These are phyloP conservation scores for Ascocoryne sarcoides DNA, from an alignment of 2,329 filamentous ascomycete genomes.

Conservation along the genomic window DNA sequence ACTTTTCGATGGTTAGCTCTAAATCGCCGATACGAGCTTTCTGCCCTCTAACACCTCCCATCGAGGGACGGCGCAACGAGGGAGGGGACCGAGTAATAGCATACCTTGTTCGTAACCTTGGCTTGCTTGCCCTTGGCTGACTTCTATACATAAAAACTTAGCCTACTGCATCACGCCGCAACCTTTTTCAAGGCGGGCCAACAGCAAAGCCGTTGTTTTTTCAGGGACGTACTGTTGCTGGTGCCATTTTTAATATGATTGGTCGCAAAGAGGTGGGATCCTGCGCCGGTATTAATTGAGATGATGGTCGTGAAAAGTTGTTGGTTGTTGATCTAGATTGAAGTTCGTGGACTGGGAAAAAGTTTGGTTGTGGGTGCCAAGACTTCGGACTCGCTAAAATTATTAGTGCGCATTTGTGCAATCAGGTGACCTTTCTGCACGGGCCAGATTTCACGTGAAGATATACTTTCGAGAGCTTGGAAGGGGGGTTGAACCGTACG, in stretches of 20 bases:
- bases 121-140: constrained; percentile 60
- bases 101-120: constrained; percentile 49
- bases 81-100: no score
- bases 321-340: neutral
- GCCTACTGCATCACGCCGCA: constrained; percentile 81
- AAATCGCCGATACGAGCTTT: neutral
- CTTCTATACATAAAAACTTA: constrained; percentile 57
- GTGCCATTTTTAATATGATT: constrained; percentile 62
- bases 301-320: neutral
- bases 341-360: neutral
- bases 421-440: no score
- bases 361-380: neutral
- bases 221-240: constrained; percentile 72
- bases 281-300: constrained; percentile 29
- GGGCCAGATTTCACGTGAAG: no score
- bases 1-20: constrained; percentile 44
- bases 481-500: no score
- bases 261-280: constrained; percentile 63
- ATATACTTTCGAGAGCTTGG: no score
- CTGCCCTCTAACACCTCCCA: constrained; percentile 8
- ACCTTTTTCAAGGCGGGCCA: constrained; percentile 49
- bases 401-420: no score
- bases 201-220: constrained; percentile 98
- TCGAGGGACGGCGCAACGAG: no score
- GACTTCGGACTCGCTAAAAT: neutral